phyloP scores from a whole-genome alignment of 2,329 filamentous ascomycete species.

The Fonsecaea monophora region DNA sequence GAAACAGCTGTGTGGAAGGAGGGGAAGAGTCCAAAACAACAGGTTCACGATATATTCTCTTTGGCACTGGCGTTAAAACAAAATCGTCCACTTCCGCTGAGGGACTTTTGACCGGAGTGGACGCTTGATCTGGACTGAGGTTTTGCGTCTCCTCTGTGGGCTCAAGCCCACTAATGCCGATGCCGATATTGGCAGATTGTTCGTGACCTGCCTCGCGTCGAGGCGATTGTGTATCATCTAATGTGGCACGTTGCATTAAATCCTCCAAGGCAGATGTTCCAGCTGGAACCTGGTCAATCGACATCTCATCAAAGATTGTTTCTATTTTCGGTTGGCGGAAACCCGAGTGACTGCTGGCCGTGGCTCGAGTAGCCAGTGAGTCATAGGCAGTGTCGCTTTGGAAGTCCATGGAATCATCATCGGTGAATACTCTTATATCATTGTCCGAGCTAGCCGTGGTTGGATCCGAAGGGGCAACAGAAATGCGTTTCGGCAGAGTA shows the following conservation, averaged over 20 bases:
- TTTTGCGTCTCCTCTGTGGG: conserved; percentile 19
- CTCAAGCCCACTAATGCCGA: conserved; percentile 32
- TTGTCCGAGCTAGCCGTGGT: conserved; percentile 66
- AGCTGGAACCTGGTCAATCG: conserved; percentile 22
- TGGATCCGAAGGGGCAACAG: conserved; percentile 64
- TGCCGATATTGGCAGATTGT: conserved; percentile 26
- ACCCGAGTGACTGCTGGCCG: conserved; percentile 60
- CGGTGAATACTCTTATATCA: conserved; percentile 63
- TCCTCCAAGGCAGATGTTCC: conserved; percentile 26
- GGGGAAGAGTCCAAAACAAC: conserved; percentile 31
- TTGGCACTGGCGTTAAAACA: conserved; percentile 33
- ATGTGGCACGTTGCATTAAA: conserved; percentile 35
- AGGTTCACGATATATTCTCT: conserved; percentile 19
- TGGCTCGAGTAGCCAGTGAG: conserved; percentile 66
- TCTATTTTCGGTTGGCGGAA: conserved; percentile 65
- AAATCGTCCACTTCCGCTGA: conserved; percentile 27
- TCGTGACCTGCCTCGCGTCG: conserved; percentile 3
- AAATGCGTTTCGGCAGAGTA: conserved; percentile 56
- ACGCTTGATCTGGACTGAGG: conserved; percentile 27
- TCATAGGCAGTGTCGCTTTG: conserved; percentile 69
- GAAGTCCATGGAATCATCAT: conserved; percentile 67
- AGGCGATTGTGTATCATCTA: conserved; percentile 23
- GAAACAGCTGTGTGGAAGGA: conserved; percentile 23
- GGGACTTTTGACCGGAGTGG: conserved; percentile 32
- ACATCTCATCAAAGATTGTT: conserved; percentile 66